Evolutionary conservation across 495 filamentous ascomycete genomes (phyloP).

Genomic region (Collariella sp.): DNA sequence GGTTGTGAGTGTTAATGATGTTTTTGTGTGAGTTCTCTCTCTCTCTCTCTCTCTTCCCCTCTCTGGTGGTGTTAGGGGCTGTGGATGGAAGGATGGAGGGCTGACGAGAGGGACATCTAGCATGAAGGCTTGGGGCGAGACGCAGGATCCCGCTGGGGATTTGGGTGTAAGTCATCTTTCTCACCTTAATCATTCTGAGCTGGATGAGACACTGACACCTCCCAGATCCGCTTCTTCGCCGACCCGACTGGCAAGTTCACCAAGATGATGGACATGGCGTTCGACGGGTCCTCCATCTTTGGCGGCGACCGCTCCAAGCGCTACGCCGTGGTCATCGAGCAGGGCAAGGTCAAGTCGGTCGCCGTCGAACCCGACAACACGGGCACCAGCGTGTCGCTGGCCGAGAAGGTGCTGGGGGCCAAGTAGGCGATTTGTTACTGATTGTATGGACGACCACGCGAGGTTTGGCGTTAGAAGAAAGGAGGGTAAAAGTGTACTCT

Average conservation of each 20-base stretch:
- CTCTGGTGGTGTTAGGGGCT: background rate
- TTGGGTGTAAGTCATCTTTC: conserved; percentile 56
- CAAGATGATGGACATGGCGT: conserved; percentile 72
- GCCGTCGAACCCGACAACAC: conserved; percentile 92
- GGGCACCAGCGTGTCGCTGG: conserved; percentile 52
- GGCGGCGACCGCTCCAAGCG: conserved; percentile 80
- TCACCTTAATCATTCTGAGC: background rate
- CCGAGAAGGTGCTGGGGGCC: conserved; percentile 59
- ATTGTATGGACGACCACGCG: too few relatives aligned
- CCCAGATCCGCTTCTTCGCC: conserved; percentile 73
- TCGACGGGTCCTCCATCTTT: conserved; percentile 77
- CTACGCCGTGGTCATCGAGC: conserved; percentile 71
- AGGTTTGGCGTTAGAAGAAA: background rate
- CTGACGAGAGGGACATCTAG: conserved; percentile 32
- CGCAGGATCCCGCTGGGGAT: conserved; percentile 60
- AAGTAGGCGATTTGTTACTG: background rate
- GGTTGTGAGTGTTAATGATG: conserved; percentile 88
- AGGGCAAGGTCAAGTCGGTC: conserved; percentile 66
- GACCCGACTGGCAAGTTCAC: conserved; percentile 82
- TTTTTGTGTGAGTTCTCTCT: conserved; percentile 68
- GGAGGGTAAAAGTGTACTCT: background rate
- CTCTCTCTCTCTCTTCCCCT: background rate
- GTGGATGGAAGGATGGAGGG: background rate
- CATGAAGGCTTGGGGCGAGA: conserved; percentile 77
- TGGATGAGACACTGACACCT: background rate